Evolutionary conservation across 371 early-diverging fungal species (phyloP).

Genomic region (Rhizopus microsporus): DNA sequence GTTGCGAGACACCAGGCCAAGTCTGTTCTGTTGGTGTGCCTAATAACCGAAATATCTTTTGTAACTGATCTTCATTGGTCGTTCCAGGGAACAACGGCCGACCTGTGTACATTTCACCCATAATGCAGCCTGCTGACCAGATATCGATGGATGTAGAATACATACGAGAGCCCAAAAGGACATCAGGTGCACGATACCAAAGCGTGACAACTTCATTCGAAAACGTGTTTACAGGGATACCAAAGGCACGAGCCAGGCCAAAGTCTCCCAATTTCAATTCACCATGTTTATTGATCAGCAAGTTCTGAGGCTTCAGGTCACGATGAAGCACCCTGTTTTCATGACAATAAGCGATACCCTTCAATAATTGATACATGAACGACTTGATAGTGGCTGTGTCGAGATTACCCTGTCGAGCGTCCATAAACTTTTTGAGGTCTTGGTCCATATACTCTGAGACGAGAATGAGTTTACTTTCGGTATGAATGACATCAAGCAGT

Average conservation of each 20-base stretch:
- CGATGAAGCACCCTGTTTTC: slow-evolving; percentile 95
- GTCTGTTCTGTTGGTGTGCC: slow-evolving; percentile 88
- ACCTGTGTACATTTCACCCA: slow-evolving; percentile 95
- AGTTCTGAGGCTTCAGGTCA: slow-evolving; percentile 96
- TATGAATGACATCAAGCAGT: slow-evolving; percentile 97
- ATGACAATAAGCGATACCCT: slow-evolving; percentile 94
- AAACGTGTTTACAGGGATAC: slow-evolving; percentile 95
- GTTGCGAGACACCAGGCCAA: slow-evolving; percentile 85
- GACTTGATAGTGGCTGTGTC: slow-evolving; percentile 70
- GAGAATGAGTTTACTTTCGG: slow-evolving; percentile 94
- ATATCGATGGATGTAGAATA: slow-evolving; percentile 98
- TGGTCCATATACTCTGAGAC: slow-evolving; percentile 99
- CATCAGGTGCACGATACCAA: slow-evolving; percentile 97
- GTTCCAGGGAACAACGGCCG: slow-evolving; percentile 96
- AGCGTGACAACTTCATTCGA: slow-evolving; percentile 98
- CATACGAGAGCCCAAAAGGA: slow-evolving; percentile 92
- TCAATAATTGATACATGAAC: slow-evolving; percentile 88
- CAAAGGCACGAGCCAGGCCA: slow-evolving; percentile 95
- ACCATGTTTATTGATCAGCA: slow-evolving; percentile 86
- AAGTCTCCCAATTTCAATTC: slow-evolving; percentile 94
- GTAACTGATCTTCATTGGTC: slow-evolving; percentile 88
- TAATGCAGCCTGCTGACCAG: slow-evolving; percentile 99
- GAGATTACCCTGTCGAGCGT: slow-evolving; percentile 70
- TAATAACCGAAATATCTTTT: slow-evolving; percentile 85
- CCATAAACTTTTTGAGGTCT: slow-evolving; percentile 98